These are phyloP conservation scores for Xylaria digitata DNA, from an alignment of 2,329 filamentous ascomycete genomes.

Conservation along the genomic window DNA sequence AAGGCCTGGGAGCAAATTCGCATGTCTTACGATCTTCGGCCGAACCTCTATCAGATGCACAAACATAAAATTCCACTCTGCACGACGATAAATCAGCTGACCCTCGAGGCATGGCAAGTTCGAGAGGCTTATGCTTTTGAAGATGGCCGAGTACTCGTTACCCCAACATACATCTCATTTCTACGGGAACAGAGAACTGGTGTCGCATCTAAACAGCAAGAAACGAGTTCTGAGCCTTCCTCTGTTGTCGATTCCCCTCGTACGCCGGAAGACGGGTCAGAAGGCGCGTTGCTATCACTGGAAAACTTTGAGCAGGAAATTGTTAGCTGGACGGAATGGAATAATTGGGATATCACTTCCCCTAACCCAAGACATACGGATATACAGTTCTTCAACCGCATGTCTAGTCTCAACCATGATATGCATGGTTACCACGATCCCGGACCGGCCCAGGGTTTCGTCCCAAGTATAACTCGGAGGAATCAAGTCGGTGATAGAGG, in stretches of 20 bases:
- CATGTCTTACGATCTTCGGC: slow-evolving; percentile 14
- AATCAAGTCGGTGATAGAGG: too few species aligned
- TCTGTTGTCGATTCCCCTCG: slow-evolving; percentile 2
- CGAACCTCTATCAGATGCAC: neutral
- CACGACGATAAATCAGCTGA: neutral
- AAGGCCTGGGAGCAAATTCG: slow-evolving; percentile 21
- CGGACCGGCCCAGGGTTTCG: too few species aligned
- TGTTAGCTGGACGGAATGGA: slow-evolving; percentile 4
- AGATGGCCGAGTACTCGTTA: slow-evolving; percentile 4
- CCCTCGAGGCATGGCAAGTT: slow-evolving; percentile 11
- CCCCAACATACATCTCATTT: slow-evolving; percentile 8
- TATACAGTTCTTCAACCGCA: slow-evolving; percentile 10
- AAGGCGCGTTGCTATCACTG: slow-evolving; percentile 3
- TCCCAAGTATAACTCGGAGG: too few species aligned
- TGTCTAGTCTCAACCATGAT: slow-evolving; percentile 1
- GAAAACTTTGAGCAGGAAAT: slow-evolving; percentile 17
- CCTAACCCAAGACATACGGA: slow-evolving; percentile 4
- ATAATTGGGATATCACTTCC: slow-evolving; percentile 2
- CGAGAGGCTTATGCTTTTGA: neutral
- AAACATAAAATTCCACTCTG: neutral
- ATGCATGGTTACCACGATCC: neutral
- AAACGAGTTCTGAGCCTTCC: too few species aligned
- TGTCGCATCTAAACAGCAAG: neutral
- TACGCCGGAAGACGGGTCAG: slow-evolving; percentile 4
- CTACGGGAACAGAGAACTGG: slow-evolving; percentile 12